A percentile compares a stretch with the other conserved stretches of the same genome.
phyloP scores from a whole-genome alignment of 768 basidiomycete genomes.

The Hygrocybe punicea region DNA sequence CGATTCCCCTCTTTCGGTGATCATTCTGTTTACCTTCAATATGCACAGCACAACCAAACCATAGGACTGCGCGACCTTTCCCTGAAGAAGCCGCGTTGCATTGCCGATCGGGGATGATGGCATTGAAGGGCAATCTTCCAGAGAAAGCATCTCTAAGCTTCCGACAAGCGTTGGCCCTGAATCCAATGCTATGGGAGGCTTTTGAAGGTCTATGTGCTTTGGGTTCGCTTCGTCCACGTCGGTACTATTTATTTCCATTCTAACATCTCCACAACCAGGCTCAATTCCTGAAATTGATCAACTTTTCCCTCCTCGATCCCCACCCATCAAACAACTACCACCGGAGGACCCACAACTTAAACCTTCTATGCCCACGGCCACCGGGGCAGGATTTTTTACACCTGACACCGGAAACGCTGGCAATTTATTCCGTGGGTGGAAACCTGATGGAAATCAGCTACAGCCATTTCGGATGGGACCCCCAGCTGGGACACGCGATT shows the following conservation, averaged over 20 bases:
- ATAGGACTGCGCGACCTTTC: conserved; percentile 53
- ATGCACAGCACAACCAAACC: conserved; percentile 51
- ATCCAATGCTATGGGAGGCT: conserved; percentile 89
- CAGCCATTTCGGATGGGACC: conserved; percentile 59
- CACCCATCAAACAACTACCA: conserved; percentile 51
- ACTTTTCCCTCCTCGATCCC: conserved; percentile 62
- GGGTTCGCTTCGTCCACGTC: conserved; percentile 45
- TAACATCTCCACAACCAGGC: conserved; percentile 43
- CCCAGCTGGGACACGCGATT: conserved; percentile 54
- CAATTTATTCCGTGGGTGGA: conserved; percentile 57
- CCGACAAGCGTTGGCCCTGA: conserved; percentile 62
- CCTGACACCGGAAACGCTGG: conserved; percentile 59
- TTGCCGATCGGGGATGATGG: conserved; percentile 74
- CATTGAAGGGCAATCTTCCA: conserved; percentile 73
- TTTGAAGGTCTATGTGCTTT: conserved; percentile 82
- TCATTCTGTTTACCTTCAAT: conserved; percentile 14
- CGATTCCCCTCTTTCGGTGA: conserved; percentile 4
- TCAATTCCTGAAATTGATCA: conserved; percentile 68
- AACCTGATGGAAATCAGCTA: conserved; percentile 47
- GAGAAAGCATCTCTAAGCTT: conserved; percentile 72
- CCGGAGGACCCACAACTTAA: conserved; percentile 51
- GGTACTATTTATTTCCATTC: conserved; percentile 11
- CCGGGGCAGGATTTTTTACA: conserved; percentile 73
- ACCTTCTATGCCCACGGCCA: conserved; percentile 47
- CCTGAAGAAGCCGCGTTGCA: conserved; percentile 71